phyloP scores from a whole-genome alignment of 331 rosid genomes.

The Erythrophleum ivorense region DNA sequence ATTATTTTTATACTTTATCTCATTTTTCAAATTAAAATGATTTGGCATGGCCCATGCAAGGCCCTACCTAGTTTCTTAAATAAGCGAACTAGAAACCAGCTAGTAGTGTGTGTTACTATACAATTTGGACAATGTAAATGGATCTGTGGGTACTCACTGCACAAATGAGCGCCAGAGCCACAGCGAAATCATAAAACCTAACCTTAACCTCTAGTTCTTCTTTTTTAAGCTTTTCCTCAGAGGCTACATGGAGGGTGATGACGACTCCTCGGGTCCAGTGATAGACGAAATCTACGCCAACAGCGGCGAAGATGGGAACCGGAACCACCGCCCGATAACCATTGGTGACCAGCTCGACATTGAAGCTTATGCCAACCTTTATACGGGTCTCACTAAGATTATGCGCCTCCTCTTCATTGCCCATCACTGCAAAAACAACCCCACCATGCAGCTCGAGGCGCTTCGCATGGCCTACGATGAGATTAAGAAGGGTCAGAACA shows the following conservation, averaged over 20 bases:
- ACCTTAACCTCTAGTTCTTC: slow-evolving; percentile 44
- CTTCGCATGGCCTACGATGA: slow-evolving; percentile 96
- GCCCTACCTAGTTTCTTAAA: too few species aligned
- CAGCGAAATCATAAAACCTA: slow-evolving; percentile 23
- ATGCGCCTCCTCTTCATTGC: slow-evolving; percentile 83
- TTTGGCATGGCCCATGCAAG: too few species aligned
- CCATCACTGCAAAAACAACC: slow-evolving; percentile 56
- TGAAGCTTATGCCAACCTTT: slow-evolving; percentile 87
- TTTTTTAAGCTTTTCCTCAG: background rate
- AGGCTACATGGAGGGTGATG: slow-evolving; percentile 74
- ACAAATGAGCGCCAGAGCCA: too few species aligned
- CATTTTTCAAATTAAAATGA: too few species aligned
- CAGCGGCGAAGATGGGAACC: slow-evolving; percentile 67
- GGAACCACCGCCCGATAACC: slow-evolving; percentile 62
- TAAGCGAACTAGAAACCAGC: too few species aligned
- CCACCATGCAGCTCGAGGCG: slow-evolving; percentile 78
- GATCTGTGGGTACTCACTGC: too few species aligned
- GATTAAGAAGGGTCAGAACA: slow-evolving; percentile 96
- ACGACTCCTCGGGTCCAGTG: slow-evolving; percentile 70
- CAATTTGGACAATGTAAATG: too few species aligned
- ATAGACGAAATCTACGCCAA: slow-evolving; percentile 85
- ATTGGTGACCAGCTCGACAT: slow-evolving; percentile 96
- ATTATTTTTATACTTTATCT: too few species aligned
- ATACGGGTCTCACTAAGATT: slow-evolving; percentile 88
- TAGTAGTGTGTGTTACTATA: too few species aligned